Conservation (phyloP, 2,329 filamentous ascomycete species). For the Exutisphaerella laricina region DNA sequence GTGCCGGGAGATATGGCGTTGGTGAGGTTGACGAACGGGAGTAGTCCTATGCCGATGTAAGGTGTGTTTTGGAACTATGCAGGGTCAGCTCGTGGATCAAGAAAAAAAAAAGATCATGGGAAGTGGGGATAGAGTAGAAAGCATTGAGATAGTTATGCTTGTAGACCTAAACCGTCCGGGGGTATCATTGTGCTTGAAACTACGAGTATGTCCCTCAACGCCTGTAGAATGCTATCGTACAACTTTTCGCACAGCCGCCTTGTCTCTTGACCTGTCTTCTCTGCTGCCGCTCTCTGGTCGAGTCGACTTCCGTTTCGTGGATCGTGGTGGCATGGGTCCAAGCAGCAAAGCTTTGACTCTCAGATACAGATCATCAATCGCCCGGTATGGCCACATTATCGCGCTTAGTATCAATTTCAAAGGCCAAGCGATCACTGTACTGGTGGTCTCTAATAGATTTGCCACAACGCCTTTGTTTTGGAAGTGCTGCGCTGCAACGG, state of each 20-base stretch:
- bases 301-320: constrained; percentile 4
- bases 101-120: no score
- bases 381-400: constrained; percentile 4
- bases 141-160: no score
- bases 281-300: not conserved
- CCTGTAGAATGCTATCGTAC: not conserved
- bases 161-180: not conserved
- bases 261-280: not conserved
- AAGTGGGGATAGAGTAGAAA: no score
- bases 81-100: no score
- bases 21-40: not conserved
- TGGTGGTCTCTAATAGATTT: constrained; percentile 16
- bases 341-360: constrained; percentile 3
- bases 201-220: not conserved
- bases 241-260: not conserved
- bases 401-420: constrained; percentile 12
- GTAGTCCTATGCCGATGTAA: no score
- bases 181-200: not conserved
- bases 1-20: constrained; percentile 6
- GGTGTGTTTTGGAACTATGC: no score
- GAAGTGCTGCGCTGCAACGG: constrained; percentile 56
- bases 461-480: constrained; percentile 24
- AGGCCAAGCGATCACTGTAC: constrained; percentile 13
- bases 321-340: constrained; percentile 5
- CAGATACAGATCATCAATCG: constrained; percentile 6